Base-by-base conservation (phyloP, 2,329 filamentous ascomycete species). In the Colletotrichum sojae region DNA sequence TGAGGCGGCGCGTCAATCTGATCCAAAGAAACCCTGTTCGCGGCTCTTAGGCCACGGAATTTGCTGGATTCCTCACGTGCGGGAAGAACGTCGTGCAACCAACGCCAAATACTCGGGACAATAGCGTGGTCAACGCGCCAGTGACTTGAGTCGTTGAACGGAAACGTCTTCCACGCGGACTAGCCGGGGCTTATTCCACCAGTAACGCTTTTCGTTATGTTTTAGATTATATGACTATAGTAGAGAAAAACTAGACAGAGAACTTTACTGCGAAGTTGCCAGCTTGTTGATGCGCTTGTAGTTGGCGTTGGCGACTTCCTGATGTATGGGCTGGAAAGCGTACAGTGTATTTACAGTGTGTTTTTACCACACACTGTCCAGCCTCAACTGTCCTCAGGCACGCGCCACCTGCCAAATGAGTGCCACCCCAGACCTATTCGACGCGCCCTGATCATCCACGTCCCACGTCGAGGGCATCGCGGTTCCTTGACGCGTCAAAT, bases 401-500 rank as follows among this genome's bases (percentile, higher is more conserved):
- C 20, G 36, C 49, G 63, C 51, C 45, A 22, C 51, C 54, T 64
- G 25, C 45, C 62, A 52, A 67, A 67, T 46, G 55, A 54, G 25
- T 25, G 62, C 62, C 60, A 49, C 62, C 31, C 67, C 57, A 67
- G 40, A 46, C n/a, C n/a, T n/a, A n/a, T 46, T 52, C 18, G 53
- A 63, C 68, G 63, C 63, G 68, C 52, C 66, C 10, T 25, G 58
- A 61, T 62, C 64, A 53, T 25, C 36, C 46, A 67, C 40, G 58
- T 63, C 51, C 57, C 57, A 61, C 46, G 59, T 39, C 43, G 53
- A 36, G 64, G 40, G 25, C 67, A 55, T 61, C 63, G 63, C 70
- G 64, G 46, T 63, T 65, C 27, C 43, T 18, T 12, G 71, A 72
- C 71, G 71, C 71, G 71, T 54, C 63, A 40, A 43, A 69, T 68